Evolutionary conservation across 2,329 filamentous ascomycete genomes (phyloP).

Genomic region (Fusarium nygamai): DNA sequence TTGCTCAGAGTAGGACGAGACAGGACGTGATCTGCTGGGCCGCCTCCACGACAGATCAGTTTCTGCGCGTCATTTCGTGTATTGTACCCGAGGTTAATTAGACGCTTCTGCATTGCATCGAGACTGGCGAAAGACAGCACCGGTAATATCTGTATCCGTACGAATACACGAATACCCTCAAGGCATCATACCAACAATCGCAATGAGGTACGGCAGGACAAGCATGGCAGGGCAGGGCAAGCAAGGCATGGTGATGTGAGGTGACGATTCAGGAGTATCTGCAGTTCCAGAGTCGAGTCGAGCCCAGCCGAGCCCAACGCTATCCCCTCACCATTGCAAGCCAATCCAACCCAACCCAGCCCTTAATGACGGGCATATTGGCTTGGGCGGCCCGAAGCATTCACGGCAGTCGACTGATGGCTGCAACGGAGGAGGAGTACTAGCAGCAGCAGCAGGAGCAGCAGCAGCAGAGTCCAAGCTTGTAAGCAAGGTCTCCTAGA

Average conservation of each 20-base stretch:
- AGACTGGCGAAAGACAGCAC: conserved; percentile 1
- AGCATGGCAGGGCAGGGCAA: neutral
- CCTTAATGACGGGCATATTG: conserved; percentile 26
- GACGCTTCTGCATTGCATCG: neutral
- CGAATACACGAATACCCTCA: neutral
- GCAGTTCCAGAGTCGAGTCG: conserved; percentile 6
- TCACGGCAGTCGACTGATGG: conserved; percentile 33
- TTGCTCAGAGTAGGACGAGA: neutral
- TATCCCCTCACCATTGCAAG: conserved; percentile 13
- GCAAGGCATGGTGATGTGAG: conserved; percentile 3
- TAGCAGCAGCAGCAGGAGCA: neutral
- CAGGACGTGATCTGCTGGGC: conserved; percentile 28
- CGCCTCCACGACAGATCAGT: conserved; percentile 23
- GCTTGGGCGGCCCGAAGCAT: conserved; percentile 36
- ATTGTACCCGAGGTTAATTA: conserved; percentile 28
- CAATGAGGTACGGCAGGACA: neutral
- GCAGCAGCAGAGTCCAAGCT: neutral
- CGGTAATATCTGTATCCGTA: neutral
- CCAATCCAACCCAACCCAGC: conserved; percentile 9
- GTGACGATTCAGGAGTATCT: conserved; percentile 17
- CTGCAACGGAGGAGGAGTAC: neutral
- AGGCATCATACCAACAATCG: neutral
- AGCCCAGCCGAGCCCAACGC: conserved; percentile 1
- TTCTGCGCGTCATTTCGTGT: conserved; percentile 29
- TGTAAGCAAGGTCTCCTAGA: conserved; percentile 14